A percentile compares a stretch with the other conserved stretches of the same genome.
phyloP scores from a whole-genome alignment of 768 basidiomycete species.

The Termitomyces eurrhizus region DNA sequence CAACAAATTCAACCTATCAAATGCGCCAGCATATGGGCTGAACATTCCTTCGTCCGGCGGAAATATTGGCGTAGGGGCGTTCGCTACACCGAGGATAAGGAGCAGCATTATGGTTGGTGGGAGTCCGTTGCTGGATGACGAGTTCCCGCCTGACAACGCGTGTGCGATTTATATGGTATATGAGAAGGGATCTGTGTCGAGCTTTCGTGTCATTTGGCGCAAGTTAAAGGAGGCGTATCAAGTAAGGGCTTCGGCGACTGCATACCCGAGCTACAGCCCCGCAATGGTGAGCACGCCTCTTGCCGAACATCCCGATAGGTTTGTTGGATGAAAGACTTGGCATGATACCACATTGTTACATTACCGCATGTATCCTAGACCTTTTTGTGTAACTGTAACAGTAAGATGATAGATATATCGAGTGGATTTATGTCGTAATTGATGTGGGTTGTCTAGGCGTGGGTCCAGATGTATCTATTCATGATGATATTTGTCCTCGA shows the following conservation, averaged over 20 bases:
- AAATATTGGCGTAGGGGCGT: neutral
- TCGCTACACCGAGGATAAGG: slow-evolving; percentile 19
- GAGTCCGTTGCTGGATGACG: slow-evolving; percentile 16
- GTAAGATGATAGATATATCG: neutral
- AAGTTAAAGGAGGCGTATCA: slow-evolving; percentile 69
- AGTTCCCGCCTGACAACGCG: slow-evolving; percentile 33
- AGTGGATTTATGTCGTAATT: neutral
- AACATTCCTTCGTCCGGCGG: slow-evolving; percentile 1
- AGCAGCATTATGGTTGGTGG: slow-evolving; percentile 20
- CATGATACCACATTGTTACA: neutral
- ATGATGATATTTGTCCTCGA: slow-evolving; percentile 3
- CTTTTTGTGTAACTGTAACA: neutral
- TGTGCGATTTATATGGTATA: slow-evolving; percentile 76
- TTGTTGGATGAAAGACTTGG: slow-evolving; percentile 21
- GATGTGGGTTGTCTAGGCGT: neutral
- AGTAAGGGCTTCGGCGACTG: slow-evolving; percentile 26
- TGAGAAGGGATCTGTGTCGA: slow-evolving; percentile 88
- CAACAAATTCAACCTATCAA: slow-evolving; percentile 10
- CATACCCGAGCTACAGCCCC: slow-evolving; percentile 33
- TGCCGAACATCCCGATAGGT: slow-evolving; percentile 38
- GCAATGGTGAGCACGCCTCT: slow-evolving; percentile 36
- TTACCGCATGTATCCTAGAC: neutral
- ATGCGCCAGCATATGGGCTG: slow-evolving; percentile 12
- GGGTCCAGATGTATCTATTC: neutral
- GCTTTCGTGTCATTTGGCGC: slow-evolving; percentile 76